These are phyloP conservation scores for Apophysomyces elegans DNA, from an alignment of 371 early-diverging fungal species.

Conservation along the genomic window DNA sequence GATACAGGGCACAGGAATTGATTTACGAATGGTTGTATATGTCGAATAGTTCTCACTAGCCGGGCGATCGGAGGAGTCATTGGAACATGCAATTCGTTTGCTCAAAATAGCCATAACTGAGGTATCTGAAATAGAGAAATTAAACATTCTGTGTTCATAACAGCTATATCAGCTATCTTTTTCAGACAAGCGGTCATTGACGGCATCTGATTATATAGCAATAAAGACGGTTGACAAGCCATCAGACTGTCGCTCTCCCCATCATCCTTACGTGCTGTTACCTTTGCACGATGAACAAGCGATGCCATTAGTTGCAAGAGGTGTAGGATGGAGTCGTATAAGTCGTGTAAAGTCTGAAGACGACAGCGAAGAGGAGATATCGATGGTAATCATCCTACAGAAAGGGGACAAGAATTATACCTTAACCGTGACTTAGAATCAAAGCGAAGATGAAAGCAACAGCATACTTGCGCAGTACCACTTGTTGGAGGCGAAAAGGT, in stretches of 20 bases:
- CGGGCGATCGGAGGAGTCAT: conserved; percentile 18
- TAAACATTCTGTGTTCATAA: not conserved
- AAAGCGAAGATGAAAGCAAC: not conserved
- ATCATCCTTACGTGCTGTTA: conserved; percentile 17
- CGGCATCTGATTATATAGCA: conserved; percentile 27
- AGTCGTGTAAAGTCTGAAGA: not conserved
- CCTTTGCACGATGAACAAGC: conserved; percentile 38
- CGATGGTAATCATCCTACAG: not conserved
- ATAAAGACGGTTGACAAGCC: conserved; percentile 9
- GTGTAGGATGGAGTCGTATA: conserved; percentile 38
- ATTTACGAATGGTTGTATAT: not conserved
- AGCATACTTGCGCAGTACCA: not conserved
- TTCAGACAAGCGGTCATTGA: conserved; percentile 25
- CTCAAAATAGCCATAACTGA: conserved; percentile 30
- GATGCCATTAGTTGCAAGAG: conserved; percentile 30
- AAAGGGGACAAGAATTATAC: not conserved
- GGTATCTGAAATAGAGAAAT: conserved; percentile 14
- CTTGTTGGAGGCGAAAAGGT: not conserved
- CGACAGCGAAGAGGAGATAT: not conserved
- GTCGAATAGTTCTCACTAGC: conserved; percentile 30
- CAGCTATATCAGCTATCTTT: conserved; percentile 19
- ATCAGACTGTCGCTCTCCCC: not conserved
- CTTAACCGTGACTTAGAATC: not conserved
- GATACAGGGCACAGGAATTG: too few species aligned
- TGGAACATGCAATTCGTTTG: conserved; percentile 33